Evolutionary conservation across 805 yeast species (phyloP).

Genomic region (Hemisphaericaspora nanyangensis): DNA sequence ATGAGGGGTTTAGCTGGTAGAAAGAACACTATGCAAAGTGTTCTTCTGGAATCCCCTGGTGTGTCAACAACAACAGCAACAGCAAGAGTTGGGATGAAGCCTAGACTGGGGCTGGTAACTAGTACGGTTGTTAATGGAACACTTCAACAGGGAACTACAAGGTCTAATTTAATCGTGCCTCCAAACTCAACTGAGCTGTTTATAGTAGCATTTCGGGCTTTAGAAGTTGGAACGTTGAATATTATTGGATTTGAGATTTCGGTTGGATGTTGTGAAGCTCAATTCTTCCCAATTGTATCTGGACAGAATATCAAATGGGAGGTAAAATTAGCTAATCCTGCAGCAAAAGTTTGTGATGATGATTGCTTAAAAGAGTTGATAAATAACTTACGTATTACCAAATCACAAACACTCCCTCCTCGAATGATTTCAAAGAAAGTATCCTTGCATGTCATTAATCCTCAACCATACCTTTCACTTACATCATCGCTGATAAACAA

Average conservation of each 20-base stretch:
- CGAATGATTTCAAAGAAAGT: slow-evolving; percentile 18
- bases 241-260: slow-evolving; percentile 51
- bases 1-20: slow-evolving; percentile 2
- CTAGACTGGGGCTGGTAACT: neutral
- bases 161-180: slow-evolving; percentile 17
- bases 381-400: slow-evolving; percentile 18
- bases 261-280: slow-evolving; percentile 47
- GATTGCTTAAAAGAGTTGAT: slow-evolving; percentile 13
- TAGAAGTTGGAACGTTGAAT: slow-evolving; percentile 43
- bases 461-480: slow-evolving; percentile 61
- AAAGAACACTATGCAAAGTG: neutral
- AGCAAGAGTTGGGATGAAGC: too few relatives aligned
- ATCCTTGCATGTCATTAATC: slow-evolving; percentile 31
- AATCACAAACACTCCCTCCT: slow-evolving; percentile 13
- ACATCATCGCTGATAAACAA: slow-evolving; percentile 51
- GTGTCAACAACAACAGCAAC: too few relatives aligned
- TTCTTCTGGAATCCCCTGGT: too few relatives aligned
- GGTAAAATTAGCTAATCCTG: neutral
- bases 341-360: neutral
- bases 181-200: slow-evolving; percentile 31
- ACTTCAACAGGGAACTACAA: neutral
- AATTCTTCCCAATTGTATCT: slow-evolving; percentile 40
- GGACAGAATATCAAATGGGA: neutral
- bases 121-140: neutral
- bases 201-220: slow-evolving; percentile 45